Evolutionary conservation across 2,329 filamentous ascomycete genomes (phyloP).

Genomic region (Teratosphaeria pseudoeucalypti): DNA sequence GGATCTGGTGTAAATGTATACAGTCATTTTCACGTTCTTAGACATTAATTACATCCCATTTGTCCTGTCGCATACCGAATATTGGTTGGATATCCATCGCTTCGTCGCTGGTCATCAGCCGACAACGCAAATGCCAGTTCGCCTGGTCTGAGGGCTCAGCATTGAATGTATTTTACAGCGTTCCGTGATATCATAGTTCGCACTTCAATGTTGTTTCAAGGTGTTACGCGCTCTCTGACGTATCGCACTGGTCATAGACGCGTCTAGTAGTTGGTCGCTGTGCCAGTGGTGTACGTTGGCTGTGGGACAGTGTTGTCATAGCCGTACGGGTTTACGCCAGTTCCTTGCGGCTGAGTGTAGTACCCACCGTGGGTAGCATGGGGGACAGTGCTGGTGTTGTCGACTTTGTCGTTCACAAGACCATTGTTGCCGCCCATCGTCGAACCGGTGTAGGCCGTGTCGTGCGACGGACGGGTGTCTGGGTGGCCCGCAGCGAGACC

Average conservation of each 20-base stretch:
- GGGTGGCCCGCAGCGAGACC: constrained; percentile 18
- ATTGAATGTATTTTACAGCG: neutral
- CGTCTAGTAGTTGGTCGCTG: constrained; percentile 22
- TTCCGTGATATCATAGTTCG: neutral
- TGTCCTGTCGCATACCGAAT: neutral
- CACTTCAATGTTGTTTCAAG: neutral
- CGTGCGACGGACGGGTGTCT: constrained; percentile 36
- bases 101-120: neutral
- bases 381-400: constrained; percentile 6
- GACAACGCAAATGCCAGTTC: neutral
- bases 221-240: neutral
- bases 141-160: neutral
- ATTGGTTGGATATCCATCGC: neutral
- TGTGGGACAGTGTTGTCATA: constrained; percentile 23
- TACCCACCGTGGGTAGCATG: constrained; percentile 29
- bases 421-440: constrained; percentile 31
- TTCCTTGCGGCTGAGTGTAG: constrained; percentile 35
- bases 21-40: neutral
- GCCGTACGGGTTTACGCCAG: constrained; percentile 29
- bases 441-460: constrained; percentile 41
- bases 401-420: constrained; percentile 17
- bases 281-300: constrained; percentile 9
- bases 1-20: neutral
- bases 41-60: neutral
- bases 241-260: neutral